Conservation (phyloP, 371 early-diverging fungal species). For the Mortierella sp. region DNA sequence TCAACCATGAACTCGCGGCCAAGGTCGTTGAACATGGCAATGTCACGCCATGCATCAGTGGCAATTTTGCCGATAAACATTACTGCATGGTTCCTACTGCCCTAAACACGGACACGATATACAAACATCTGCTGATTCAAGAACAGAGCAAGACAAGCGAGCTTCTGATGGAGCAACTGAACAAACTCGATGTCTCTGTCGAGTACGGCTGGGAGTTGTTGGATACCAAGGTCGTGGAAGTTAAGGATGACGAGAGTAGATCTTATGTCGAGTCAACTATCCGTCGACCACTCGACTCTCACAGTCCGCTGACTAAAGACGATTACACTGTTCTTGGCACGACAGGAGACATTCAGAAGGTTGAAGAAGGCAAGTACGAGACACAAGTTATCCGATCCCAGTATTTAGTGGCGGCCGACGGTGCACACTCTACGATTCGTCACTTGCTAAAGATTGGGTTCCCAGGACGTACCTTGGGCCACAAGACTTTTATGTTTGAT, state of each 20-base stretch:
- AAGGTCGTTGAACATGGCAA: constrained; percentile 13
- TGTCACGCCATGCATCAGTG: constrained; percentile 1
- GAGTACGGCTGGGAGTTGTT: constrained; percentile 53
- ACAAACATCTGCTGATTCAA: constrained; percentile 37
- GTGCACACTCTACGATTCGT: constrained; percentile 47
- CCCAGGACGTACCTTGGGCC: constrained; percentile 26
- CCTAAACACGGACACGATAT: constrained; percentile 7
- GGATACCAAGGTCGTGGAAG: constrained; percentile 39
- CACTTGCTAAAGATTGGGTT: constrained; percentile 44
- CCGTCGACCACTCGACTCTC: constrained; percentile 21
- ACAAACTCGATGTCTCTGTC: constrained; percentile 19
- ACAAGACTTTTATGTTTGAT: constrained; percentile 28
- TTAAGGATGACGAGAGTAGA: neutral
- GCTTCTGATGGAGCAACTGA: constrained; percentile 23
- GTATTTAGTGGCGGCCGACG: constrained; percentile 53
- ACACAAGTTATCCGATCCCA: constrained; percentile 23
- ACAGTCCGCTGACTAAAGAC: constrained; percentile 12
- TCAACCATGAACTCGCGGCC: constrained; percentile 9
- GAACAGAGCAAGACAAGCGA: constrained; percentile 41
- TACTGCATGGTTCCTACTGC: constrained; percentile 1
- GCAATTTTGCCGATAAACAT: constrained; percentile 8
- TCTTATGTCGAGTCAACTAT: constrained; percentile 34
- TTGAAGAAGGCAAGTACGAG: constrained; percentile 21
- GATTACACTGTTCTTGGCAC: constrained; percentile 36
- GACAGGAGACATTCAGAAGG: constrained; percentile 30